Percentiles rank a stretch among this genome's conserved stretches.
Evolutionary conservation across 139 green algal species (phyloP).

Genomic region (Tetraselmis chui): DNA sequence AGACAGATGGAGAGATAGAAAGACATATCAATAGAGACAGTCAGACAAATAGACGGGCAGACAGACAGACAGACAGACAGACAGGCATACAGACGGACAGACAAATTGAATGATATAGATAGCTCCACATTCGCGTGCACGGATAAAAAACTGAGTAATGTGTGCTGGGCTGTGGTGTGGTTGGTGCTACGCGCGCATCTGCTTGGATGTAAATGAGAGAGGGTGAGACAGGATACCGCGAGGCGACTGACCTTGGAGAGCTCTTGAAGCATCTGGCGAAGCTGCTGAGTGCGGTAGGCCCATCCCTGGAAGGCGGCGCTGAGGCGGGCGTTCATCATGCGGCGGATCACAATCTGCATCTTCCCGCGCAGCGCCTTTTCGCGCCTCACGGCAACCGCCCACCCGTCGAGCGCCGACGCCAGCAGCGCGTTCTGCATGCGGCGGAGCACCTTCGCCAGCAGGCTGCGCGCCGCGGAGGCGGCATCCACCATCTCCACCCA

Average conservation of each 20-base stretch:
- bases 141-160: no score
- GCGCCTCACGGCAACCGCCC: neutral
- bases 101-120: no score
- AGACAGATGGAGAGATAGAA: no score
- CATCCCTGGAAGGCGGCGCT: neutral
- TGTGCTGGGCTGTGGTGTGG: no score
- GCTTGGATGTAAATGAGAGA: no score
- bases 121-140: no score
- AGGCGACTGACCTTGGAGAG: neutral
- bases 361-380: neutral
- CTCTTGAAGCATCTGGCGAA: neutral
- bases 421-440: conserved; percentile 9
- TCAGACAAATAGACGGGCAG: no score
- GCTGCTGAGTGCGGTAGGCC: neutral
- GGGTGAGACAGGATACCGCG: no score
- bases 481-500: conserved; percentile 2
- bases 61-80: no score
- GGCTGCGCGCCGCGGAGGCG: neutral
- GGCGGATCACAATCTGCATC: neutral
- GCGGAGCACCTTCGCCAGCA: conserved; percentile 3
- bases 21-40: no score
- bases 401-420: conserved; percentile 7
- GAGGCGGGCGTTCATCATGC: neutral
- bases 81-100: no score
- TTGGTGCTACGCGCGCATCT: no score